Evolutionary conservation across 2,329 filamentous ascomycete genomes (phyloP).

Genomic region (Ophiostoma pallidulum): DNA sequence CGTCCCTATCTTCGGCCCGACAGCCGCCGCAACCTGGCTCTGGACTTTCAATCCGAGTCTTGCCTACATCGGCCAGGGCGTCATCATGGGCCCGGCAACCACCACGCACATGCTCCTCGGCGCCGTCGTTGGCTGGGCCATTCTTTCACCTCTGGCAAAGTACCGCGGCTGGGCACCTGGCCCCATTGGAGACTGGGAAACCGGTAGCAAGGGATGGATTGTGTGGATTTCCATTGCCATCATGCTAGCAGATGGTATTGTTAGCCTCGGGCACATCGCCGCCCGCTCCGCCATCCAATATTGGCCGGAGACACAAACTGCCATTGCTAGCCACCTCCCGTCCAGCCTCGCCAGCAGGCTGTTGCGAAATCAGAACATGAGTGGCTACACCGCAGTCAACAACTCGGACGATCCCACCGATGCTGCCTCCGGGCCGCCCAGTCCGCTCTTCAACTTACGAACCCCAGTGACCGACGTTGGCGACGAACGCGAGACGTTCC

Average conservation of each 20-base stretch:
- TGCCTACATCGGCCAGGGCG: conserved; percentile 94
- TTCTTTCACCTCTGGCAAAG: conserved; percentile 85
- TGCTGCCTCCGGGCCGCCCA: conserved; percentile 7
- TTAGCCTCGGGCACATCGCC: conserved; percentile 75
- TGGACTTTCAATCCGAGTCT: conserved; percentile 96
- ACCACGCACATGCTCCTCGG: conserved; percentile 93
- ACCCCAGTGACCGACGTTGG: neutral
- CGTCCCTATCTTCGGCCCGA: conserved; percentile 73
- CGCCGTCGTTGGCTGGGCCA: conserved; percentile 78
- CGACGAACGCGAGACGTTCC: conserved; percentile 15
- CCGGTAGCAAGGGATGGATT: conserved; percentile 95
- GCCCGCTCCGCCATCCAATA: conserved; percentile 31
- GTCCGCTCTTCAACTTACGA: conserved; percentile 14
- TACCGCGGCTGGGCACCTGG: conserved; percentile 81
- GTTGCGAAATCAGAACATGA: conserved; percentile 5
- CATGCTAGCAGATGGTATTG: conserved; percentile 87
- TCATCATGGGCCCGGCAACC: conserved; percentile 95
- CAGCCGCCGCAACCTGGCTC: conserved; percentile 70
- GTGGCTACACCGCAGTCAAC: conserved; percentile 18
- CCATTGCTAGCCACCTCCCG: conserved; percentile 1
- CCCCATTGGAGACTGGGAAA: conserved; percentile 77
- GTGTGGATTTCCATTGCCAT: conserved; percentile 94
- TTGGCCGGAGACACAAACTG: conserved; percentile 7
- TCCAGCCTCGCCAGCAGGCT: neutral
- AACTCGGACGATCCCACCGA: conserved; percentile 2